A percentile compares a stretch with the other conserved stretches of the same genome.
These are phyloP conservation scores for Ophiostoma piceae DNA, from an alignment of 2,329 filamentous ascomycete species.

Conservation along the genomic window DNA sequence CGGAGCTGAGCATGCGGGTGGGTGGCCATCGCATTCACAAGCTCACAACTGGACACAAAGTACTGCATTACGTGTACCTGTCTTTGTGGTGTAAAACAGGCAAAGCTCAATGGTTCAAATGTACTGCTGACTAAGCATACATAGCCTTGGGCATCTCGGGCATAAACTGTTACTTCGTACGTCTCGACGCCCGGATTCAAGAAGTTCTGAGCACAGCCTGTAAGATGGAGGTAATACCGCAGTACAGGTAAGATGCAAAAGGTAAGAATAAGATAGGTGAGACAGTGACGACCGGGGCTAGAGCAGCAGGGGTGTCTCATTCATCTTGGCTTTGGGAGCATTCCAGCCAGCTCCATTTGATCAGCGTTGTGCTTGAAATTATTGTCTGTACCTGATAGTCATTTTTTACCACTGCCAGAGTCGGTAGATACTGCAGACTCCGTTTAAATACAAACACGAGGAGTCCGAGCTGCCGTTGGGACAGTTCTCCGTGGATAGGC, in stretches of 20 bases:
- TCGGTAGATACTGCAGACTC: not conserved
- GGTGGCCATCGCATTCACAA: not conserved
- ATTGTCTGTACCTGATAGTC: not conserved
- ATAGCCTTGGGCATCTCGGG: not conserved
- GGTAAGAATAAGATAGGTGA: constrained; percentile 6
- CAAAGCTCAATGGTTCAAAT: not conserved
- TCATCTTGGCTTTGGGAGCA: not conserved
- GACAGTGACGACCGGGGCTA: not conserved
- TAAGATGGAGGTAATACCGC: not conserved
- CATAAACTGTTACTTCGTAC: too few relatives aligned
- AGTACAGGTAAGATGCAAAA: not conserved
- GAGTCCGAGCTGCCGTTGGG: not conserved
- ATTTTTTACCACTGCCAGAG: not conserved
- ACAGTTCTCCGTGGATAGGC: not conserved
- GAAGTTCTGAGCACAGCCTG: not conserved
- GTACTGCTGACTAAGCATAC: not conserved
- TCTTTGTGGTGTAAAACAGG: not conserved
- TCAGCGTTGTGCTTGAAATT: not conserved
- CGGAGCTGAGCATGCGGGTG: not conserved
- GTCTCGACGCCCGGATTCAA: not conserved
- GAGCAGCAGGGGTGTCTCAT: constrained; percentile 5
- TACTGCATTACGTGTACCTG: not conserved
- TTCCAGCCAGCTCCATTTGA: not conserved
- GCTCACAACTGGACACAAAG: not conserved
- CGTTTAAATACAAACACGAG: not conserved